Evolutionary conservation across 2,329 filamentous ascomycete species (phyloP), one percentile per base, ranked within the genome.

Genomic region (Sclerotinia borealis): DNA sequence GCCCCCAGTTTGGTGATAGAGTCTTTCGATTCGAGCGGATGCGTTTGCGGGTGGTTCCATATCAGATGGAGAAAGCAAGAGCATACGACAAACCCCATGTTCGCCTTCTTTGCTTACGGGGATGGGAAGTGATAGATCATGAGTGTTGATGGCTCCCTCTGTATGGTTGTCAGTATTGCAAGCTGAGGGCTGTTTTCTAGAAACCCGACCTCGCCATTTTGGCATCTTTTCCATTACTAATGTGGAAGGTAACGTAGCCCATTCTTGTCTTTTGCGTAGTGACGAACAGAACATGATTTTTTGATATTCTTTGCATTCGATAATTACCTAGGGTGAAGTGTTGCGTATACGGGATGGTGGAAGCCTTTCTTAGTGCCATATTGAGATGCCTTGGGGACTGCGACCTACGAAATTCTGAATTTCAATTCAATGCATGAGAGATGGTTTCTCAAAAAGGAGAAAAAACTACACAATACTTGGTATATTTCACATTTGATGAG

Each of bases 251-350:
- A 73, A 55, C 15, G 64, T 64, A 27, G 66, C 63, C 72, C 72
- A 75, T 63, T 74, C 69, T 15, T 50, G 55, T 27, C 73, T 68
- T 59, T 68, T 72, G 47, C 73, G 70, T 34, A 75, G 62, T 11
- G 68, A 70, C 19, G 70, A 68, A 63, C 72, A 75, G 59, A 75
- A 75, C 72, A 74, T 72, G n/a, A 41, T 55, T 45, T 15, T 13
- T 43, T 3, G 13, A 39, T 7, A 37, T 6, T 29, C 17, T n/a
- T 13, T 9, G 4, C 5, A 25, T 25, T 34, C 7, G 11, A n/a
- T 43, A 29, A 34, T n/a, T n/a, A n/a, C n/a, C n/a, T 25, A 8
- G 17, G n/a, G 10, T 45, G 29, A 10, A 17, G 29, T 19, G 22
- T 10, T 56, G 15, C 25, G 13, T 25, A 25, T 13, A 25, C 13